Evolutionary conservation across 164 flowering plant genomes (phyloP).

Genomic region (Annona squamosa): DNA sequence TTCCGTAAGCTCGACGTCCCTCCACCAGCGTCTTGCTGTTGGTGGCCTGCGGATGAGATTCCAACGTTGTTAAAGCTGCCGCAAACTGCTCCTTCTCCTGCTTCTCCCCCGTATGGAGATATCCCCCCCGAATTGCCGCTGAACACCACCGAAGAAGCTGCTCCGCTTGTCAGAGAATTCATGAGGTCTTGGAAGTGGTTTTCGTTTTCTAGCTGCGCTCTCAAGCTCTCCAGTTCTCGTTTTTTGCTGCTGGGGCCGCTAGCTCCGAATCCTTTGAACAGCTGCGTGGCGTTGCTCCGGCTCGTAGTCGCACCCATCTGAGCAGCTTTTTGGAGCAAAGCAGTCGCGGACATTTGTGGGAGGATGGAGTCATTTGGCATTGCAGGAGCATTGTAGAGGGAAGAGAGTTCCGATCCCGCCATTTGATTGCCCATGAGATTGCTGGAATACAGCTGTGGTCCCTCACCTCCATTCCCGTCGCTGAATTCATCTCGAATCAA

Average conservation of each 20-base stretch:
- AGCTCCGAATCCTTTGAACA: constrained; percentile 43
- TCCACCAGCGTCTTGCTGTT: constrained; percentile 5
- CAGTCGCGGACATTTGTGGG: constrained; percentile 82
- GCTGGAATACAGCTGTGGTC: constrained; percentile 31
- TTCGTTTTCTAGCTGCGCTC: constrained; percentile 31
- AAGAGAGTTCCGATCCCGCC: constrained; percentile 22
- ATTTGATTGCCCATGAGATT: constrained; percentile 30
- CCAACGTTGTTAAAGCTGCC: constrained; percentile 17
- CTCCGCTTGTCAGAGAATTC: constrained; percentile 47
- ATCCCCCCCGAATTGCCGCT: constrained; percentile 17
- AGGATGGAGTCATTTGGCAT: constrained; percentile 24
- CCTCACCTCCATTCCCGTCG: constrained; percentile 25
- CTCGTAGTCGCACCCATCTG: constrained; percentile 70
- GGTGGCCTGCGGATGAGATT: constrained; percentile 1
- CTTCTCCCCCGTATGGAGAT: constrained; percentile 25
- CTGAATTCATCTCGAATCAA: constrained; percentile 30
- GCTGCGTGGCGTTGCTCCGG: constrained; percentile 21
- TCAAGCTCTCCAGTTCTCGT: constrained; percentile 19
- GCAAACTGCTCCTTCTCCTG: constrained; percentile 17
- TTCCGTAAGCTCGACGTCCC: constrained; percentile 14
- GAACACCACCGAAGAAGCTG: constrained; percentile 18
- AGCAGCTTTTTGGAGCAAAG: constrained; percentile 77
- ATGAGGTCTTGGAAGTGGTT: constrained; percentile 49
- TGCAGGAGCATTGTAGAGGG: constrained; percentile 25
- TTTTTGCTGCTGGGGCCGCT: constrained; percentile 25